Evolutionary conservation across 2,329 filamentous ascomycete genomes (phyloP).

Genomic region (Penicillium nordicum): DNA sequence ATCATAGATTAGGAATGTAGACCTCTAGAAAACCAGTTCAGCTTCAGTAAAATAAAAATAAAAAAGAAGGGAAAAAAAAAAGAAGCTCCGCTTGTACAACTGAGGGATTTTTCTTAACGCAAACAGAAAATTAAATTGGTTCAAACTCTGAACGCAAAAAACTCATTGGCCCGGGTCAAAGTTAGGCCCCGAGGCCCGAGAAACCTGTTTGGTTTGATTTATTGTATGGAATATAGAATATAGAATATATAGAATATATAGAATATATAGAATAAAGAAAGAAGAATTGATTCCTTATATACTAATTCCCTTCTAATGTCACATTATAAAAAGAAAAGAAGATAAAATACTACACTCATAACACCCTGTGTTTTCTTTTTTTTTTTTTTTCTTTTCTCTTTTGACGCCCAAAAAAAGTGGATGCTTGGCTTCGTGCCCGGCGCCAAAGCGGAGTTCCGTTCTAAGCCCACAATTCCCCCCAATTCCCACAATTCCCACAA

Average conservation of each 20-base stretch:
- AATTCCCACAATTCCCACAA: background rate
- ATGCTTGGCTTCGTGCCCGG: background rate
- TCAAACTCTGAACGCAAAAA: background rate
- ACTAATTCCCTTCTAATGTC: background rate
- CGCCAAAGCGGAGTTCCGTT: conserved; percentile 13
- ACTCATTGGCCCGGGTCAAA: conserved; percentile 14
- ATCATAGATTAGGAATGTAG: background rate
- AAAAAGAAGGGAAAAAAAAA: background rate
- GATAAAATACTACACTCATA: background rate
- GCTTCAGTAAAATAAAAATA: background rate
- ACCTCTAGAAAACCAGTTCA: background rate
- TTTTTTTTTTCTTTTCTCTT: background rate
- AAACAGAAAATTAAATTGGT: conserved; percentile 5
- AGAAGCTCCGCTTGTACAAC: conserved; percentile 4
- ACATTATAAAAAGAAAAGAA: background rate
- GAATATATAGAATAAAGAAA: background rate
- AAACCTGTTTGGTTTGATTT: background rate
- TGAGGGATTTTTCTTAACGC: conserved; percentile 8
- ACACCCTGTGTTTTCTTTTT: background rate
- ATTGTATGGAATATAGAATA: too few relatives aligned
- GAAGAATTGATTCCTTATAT: background rate
- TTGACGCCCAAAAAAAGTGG: conserved; percentile 1
- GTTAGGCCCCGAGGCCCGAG: conserved; percentile 20
- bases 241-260: too few relatives aligned
- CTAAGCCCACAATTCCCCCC: background rate